Evolutionary conservation across 1,284 basidiomycete genomes (phyloP).

Genomic region (Apiotrichum domesticum): DNA sequence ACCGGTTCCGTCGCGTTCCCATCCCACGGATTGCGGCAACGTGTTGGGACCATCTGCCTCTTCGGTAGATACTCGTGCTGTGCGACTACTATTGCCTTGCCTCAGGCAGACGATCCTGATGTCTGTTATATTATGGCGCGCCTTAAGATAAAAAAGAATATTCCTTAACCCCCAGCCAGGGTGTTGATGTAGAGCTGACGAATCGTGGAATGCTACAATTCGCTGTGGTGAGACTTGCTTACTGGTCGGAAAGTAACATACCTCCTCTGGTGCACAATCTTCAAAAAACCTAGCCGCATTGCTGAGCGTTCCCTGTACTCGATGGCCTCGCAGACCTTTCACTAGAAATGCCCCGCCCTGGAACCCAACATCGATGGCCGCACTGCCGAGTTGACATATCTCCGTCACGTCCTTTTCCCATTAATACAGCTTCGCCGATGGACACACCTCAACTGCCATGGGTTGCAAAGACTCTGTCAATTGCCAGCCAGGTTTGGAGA

Average conservation of each 20-base stretch:
- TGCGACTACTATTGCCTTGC: conserved; percentile 36
- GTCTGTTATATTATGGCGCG: conserved; percentile 50
- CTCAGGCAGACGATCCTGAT: conserved; percentile 72
- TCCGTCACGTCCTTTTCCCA: neutral
- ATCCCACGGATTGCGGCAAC: conserved; percentile 62
- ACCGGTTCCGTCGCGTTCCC: conserved; percentile 83
- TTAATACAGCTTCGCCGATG: neutral
- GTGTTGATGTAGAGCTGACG: conserved; percentile 67
- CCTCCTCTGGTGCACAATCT: conserved; percentile 47
- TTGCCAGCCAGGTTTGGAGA: conserved; percentile 81
- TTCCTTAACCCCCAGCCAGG: conserved; percentile 96
- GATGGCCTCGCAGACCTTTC: conserved; percentile 20
- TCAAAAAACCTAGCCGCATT: conserved; percentile 57
- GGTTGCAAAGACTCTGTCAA: conserved; percentile 46
- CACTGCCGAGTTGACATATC: neutral
- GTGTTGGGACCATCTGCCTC: neutral
- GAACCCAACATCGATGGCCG: neutral
- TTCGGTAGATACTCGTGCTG: conserved; percentile 8
- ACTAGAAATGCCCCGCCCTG: conserved; percentile 18
- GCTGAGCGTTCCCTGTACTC: conserved; percentile 54
- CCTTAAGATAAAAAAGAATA: conserved; percentile 70
- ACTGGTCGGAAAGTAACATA: conserved; percentile 22
- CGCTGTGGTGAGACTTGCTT: conserved; percentile 47
- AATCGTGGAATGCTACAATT: conserved; percentile 74
- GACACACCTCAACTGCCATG: neutral